A percentile compares a stretch with the other conserved stretches of the same genome.
These are phyloP conservation scores for Beta vulgaris DNA, from an alignment of 148 eudicot species.

Conservation along the genomic window DNA sequence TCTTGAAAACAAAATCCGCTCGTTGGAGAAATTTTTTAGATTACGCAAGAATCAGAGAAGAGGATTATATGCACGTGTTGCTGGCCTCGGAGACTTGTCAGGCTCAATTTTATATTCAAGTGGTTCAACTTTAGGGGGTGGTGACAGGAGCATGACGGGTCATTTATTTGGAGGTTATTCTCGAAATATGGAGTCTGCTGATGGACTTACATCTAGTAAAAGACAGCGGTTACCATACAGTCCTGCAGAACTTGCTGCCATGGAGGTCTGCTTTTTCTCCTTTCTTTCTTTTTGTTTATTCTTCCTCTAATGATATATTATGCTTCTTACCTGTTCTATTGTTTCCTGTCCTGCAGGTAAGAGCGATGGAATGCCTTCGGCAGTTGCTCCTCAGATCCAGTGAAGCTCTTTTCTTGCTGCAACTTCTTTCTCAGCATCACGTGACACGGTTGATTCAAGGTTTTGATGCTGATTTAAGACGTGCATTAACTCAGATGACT, in stretches of 20 bases:
- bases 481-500: constrained; percentile 63
- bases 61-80: constrained; percentile 91
- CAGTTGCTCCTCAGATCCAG: constrained; percentile 92
- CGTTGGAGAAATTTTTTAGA: constrained; percentile 75
- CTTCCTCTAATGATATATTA: neutral
- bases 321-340: neutral
- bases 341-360: constrained; percentile 54
- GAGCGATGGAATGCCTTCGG: constrained; percentile 92
- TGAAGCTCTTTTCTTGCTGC: constrained; percentile 87
- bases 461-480: constrained; percentile 56
- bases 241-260: constrained; percentile 82
- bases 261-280: constrained; percentile 59
- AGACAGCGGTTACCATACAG: constrained; percentile 90
- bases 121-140: constrained; percentile 55
- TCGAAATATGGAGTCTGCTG: constrained; percentile 52
- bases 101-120: constrained; percentile 82
- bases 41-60: constrained; percentile 87
- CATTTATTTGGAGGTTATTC: constrained; percentile 73
- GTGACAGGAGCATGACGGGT: constrained; percentile 66
- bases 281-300: neutral
- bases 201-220: constrained; percentile 62
- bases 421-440: constrained; percentile 83
- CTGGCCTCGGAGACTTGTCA: constrained; percentile 87
- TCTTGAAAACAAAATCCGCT: constrained; percentile 89
- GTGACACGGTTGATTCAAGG: constrained; percentile 73